phyloP scores from a whole-genome alignment of 495 filamentous ascomycete species.

The Lasiosphaeria hispida region DNA sequence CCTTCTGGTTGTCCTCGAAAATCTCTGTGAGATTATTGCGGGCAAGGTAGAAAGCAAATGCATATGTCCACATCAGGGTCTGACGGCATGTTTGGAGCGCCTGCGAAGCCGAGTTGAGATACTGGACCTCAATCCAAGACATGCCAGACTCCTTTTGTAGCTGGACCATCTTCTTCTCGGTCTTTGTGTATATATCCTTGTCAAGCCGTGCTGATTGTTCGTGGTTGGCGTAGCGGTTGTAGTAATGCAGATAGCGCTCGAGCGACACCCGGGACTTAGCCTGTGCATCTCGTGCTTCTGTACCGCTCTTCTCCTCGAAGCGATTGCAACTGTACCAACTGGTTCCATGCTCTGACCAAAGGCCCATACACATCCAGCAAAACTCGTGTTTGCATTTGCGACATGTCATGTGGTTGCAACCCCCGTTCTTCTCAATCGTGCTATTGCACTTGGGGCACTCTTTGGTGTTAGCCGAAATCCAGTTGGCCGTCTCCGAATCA shows the following conservation, averaged over 20 bases:
- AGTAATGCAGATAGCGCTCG: constrained; percentile 95
- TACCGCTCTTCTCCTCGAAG: constrained; percentile 91
- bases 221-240: constrained; percentile 98
- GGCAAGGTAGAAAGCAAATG: constrained; percentile 93
- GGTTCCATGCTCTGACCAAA: constrained; percentile 98
- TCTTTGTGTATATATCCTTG: constrained; percentile 93
- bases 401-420: constrained; percentile 99
- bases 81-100: constrained; percentile 93
- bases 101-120: constrained; percentile 87
- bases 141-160: constrained; percentile 89
- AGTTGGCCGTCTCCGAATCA: constrained; percentile 97
- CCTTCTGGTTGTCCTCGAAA: constrained; percentile 98
- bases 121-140: constrained; percentile 99
- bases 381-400: constrained; percentile 98
- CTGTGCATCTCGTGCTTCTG: constrained; percentile 84
- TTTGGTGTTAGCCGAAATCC: constrained; percentile 98
- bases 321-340: constrained; percentile 99
- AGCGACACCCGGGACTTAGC: constrained; percentile 84
- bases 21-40: constrained; percentile 95
- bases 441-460: constrained; percentile 94
- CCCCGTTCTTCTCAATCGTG: constrained; percentile 98
- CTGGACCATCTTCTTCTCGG: constrained; percentile 97
- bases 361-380: constrained; percentile 99
- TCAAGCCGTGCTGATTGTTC: constrained; percentile 97
- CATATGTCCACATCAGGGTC: constrained; percentile 98